Evolutionary conservation across 306 rosid species (phyloP), one percentile per base, ranked within the genome.

Genomic region (Neltuma alba): DNA sequence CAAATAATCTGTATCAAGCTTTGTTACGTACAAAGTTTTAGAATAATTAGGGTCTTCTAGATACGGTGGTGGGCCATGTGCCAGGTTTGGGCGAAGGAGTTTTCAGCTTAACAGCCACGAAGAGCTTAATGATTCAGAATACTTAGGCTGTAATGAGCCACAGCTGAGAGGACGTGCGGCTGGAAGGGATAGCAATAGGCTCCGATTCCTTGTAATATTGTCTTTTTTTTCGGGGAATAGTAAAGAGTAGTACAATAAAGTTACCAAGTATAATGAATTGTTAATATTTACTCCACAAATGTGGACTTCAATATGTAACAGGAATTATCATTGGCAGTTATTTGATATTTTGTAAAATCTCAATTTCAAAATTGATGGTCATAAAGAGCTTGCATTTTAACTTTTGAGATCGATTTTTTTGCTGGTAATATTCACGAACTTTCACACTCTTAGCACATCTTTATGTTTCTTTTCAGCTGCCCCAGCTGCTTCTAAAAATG

Each of bases 401-500:
- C 7, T 18, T n/a, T 57, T 13, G 20, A 12, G 20, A 41, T 18
- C 16, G 34, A 4, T 3, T 40, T 9, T 41, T 63, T 33, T 70
- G 47, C 23, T 60, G 80, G 54, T 47, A 72, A 80, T 37, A 58
- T 27, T 75, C 72, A 42, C 74, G 40, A 41, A 47, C 58, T 57
- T 33, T 65, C 69, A 40, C 63, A 41, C 85, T 40, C 30, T 87
- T 83, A 80, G 65, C 68, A 44, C 42, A 60, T 70, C 30, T 77
- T 42, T 57, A 36, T 67, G 48, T 82, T 54, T 78, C 74, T 77
- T 84, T 70, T 75, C 93, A 89, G 99, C 85, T 83, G 82, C 87
- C 76, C 90, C 89, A 28, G 74, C 73, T 71, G 36, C 88, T 80
- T 61, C 97, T 38, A 87, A 81, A n/a, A 90, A 62, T 85, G 84